Conservation (phyloP, 805 yeast genomes). For the Starmerella sp. region DNA sequence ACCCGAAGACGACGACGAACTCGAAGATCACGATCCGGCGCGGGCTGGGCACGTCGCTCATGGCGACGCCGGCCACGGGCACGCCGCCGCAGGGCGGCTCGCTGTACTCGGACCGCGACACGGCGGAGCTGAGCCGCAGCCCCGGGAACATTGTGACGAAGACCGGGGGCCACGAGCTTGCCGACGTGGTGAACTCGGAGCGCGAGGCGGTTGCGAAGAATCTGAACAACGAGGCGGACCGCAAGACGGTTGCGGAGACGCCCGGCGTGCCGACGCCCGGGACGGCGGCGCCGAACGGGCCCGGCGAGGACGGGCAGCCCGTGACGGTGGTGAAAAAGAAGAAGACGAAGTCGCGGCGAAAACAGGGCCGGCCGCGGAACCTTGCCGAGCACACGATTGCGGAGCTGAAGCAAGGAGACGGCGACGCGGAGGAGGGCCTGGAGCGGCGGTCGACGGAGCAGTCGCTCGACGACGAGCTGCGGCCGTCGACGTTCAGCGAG, state of each 20-base stretch:
- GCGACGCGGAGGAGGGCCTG: not conserved
- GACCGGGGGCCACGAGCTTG: not conserved
- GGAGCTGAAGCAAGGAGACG: not conserved
- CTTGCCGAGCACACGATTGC: not conserved
- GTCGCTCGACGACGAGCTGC: conserved; percentile 18
- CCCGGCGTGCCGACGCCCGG: not conserved
- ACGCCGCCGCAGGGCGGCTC: not conserved
- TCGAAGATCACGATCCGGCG: conserved; percentile 54
- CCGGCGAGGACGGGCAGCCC: not conserved
- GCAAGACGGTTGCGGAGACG: not conserved
- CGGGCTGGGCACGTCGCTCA: not conserved
- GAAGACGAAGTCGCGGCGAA: not conserved
- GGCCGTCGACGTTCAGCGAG: conserved; percentile 60
- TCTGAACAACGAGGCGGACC: conserved; percentile 3
- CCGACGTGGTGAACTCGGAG: conserved; percentile 15
- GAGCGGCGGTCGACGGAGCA: not conserved
- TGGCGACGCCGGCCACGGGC: not conserved
- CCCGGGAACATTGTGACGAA: conserved; percentile 17
- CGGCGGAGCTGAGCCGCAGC: conserved; percentile 8
- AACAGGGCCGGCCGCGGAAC: not conserved
- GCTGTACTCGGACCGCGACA: not conserved
- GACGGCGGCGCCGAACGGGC: not conserved
- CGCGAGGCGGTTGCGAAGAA: conserved; percentile 17
- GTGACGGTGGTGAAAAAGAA: not conserved
- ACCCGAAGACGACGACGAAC: conserved; percentile 53